Percentiles rank a stretch among this genome's conserved stretches.
Conservation (phyloP, 768 basidiomycete genomes). For the Stropharia rugosoannulata region DNA sequence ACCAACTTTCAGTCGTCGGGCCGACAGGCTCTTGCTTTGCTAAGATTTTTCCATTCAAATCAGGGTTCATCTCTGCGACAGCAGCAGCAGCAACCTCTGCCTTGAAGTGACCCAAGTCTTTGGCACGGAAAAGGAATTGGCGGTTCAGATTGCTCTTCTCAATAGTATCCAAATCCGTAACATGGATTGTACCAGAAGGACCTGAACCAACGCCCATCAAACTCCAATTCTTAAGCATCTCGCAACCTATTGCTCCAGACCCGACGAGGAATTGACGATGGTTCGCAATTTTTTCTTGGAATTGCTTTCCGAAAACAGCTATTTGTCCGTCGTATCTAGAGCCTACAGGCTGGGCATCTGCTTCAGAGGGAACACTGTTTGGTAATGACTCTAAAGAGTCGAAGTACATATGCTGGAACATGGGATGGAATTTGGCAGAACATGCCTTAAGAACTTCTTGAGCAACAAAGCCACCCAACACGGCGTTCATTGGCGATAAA, state of each 20-base stretch:
- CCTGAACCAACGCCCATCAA: conserved; percentile 95
- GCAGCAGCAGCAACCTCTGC: conserved; percentile 90
- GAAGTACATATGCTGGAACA: conserved; percentile 94
- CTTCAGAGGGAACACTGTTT: conserved; percentile 67
- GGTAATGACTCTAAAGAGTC: conserved; percentile 97
- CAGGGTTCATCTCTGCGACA: conserved; percentile 95
- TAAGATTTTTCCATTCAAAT: conserved; percentile 79
- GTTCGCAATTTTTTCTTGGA: conserved; percentile 90
- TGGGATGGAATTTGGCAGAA: conserved; percentile 97
- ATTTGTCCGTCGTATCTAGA: conserved; percentile 93
- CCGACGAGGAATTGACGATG: conserved; percentile 96
- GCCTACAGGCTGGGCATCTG: conserved; percentile 77
- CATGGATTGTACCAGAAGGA: conserved; percentile 76
- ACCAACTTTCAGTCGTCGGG: conserved; percentile 86
- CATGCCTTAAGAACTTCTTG: conserved; percentile 97
- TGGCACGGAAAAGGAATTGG: conserved; percentile 96
- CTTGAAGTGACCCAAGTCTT: conserved; percentile 97
- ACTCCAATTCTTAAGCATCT: conserved; percentile 99
- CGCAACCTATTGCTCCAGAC: conserved; percentile 98
- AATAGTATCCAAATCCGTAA: conserved; percentile 97
- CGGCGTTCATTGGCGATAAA: conserved; percentile 85
- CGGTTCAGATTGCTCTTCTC: conserved; percentile 99
- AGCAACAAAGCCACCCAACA: conserved; percentile 96
- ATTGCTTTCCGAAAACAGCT: conserved; percentile 90
- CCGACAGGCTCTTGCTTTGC: conserved; percentile 94